Evolutionary conservation across 352 stramenopile genomes (phyloP).

Genomic region (Elongisporangium anandrum): DNA sequence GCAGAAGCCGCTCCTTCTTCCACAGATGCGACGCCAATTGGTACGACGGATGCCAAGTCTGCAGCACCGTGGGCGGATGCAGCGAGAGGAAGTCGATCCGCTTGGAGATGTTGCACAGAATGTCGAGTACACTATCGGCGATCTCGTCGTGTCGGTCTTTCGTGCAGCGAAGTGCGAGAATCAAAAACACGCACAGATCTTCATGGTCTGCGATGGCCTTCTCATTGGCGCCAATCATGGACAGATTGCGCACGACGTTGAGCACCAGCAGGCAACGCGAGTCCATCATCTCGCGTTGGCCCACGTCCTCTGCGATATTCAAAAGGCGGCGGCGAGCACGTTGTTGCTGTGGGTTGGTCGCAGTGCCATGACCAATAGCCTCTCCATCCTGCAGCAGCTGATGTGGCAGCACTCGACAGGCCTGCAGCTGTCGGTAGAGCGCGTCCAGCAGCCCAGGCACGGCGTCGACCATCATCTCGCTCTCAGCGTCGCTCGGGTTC

Average conservation of each 20-base stretch:
- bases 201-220: constrained; percentile 60
- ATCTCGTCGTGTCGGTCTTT: constrained; percentile 42
- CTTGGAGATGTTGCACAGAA: constrained; percentile 64
- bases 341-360: constrained; percentile 3
- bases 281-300: constrained; percentile 50
- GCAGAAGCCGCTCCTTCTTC: constrained; percentile 51
- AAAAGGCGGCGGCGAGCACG: constrained; percentile 31
- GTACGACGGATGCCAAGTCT: constrained; percentile 58
- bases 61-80: constrained; percentile 42
- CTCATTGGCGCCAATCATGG: constrained; percentile 69
- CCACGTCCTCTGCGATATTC: constrained; percentile 33
- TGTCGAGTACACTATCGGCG: constrained; percentile 69
- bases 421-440: constrained; percentile 61
- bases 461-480: constrained; percentile 61
- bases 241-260: constrained; percentile 78
- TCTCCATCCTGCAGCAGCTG: constrained; percentile 16
- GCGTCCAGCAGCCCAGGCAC: constrained; percentile 69
- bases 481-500: constrained; percentile 39
- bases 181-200: constrained; percentile 57
- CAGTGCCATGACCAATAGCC: background rate
- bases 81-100: constrained; percentile 67
- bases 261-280: constrained; percentile 51
- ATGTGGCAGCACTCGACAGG: constrained; percentile 42
- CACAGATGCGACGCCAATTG: constrained; percentile 57
- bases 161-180: constrained; percentile 41